Conservation (phyloP, 2,329 filamentous ascomycete species). For the Alternaria triticina region DNA sequence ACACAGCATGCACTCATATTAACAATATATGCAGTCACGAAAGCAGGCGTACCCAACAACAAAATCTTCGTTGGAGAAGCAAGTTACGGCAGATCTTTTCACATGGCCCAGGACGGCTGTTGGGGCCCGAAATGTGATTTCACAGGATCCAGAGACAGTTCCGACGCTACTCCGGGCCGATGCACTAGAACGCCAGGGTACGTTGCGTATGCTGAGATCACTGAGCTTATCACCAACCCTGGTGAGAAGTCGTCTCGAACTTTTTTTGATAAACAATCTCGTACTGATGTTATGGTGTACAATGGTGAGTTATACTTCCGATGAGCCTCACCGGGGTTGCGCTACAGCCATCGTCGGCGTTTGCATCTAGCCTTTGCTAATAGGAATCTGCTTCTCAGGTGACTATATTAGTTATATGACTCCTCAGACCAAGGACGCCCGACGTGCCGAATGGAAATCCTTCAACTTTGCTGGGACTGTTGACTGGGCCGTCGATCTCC, state of each 20-base stretch:
- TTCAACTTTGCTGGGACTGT: neutral
- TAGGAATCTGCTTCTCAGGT: too few relatives aligned
- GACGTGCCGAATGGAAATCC: neutral
- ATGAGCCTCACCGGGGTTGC: too few relatives aligned
- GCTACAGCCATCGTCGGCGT: too few relatives aligned
- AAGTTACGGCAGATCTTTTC: conserved; percentile 46
- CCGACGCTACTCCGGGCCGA: conserved; percentile 38
- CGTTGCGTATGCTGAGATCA: conserved; percentile 50
- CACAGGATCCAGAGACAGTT: conserved; percentile 33
- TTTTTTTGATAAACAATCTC: neutral
- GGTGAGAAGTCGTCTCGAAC: too few relatives aligned
- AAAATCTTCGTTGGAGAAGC: conserved; percentile 44
- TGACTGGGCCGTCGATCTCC: neutral
- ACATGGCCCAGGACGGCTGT: conserved; percentile 45
- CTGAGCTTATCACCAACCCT: neutral
- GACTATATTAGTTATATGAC: too few relatives aligned
- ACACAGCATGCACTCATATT: too few relatives aligned
- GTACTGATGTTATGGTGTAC: neutral
- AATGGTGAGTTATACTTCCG: neutral
- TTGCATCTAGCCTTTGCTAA: too few relatives aligned
- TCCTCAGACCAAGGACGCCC: neutral
- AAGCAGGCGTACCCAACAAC: conserved; percentile 35
- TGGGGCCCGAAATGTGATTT: conserved; percentile 42
- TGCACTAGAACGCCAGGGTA: conserved; percentile 52
- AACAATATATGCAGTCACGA: conserved; percentile 33